Base-by-base conservation (phyloP, 805 yeast species). In the Ogataea nakhonphanomensis region DNA sequence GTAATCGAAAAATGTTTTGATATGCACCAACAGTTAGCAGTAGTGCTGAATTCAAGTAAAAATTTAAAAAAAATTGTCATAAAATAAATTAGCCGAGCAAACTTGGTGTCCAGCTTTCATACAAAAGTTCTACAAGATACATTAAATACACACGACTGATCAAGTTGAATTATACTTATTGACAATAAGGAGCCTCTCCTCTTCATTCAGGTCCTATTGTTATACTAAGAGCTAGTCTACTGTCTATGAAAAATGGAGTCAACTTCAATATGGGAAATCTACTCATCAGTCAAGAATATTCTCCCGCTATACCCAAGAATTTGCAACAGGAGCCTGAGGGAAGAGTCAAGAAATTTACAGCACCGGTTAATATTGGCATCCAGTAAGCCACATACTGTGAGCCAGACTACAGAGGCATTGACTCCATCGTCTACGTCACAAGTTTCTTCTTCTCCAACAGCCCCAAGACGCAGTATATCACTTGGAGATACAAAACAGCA, bases 201-300 rank as follows among this genome's bases (percentile, higher is more conserved):
- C 20, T 17, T 17, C 5, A 15, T 26, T 25, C 26, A n/a, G 26
- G 26, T 25, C 10, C n/a, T 25, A 25, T 25, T 25, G 26, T 25
- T 27, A 11, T 13, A n/a, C 15, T 3, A 10, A 27, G 8, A 27
- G 5, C 11, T 27, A 27, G 12, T 13, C 8, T 15, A 7, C n/a
- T 13, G 4, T 30, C 21, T 29, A 15, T 25, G 25, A 32, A 46
- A 32, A 28, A 57, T 57, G 58, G 59, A 54, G 39, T 37, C 55
- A 21, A 51, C 55, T 22, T 59, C 67, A 10, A 62, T 64, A 25
- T 64, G 68, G 68, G 66, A 60, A 34, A 58, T 64, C 1, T 64
- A 64, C 37, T 41, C 58, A 14, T 52, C 59, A 15, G 66, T 67
- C 2, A 61, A 50, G 33, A 59, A 55, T 28, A 33, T 64, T 8